Evolutionary conservation across 192 early-diverging fungal genomes (phyloP), one percentile per base, ranked within the genome.

Genomic region (Coemansia sp.): DNA sequence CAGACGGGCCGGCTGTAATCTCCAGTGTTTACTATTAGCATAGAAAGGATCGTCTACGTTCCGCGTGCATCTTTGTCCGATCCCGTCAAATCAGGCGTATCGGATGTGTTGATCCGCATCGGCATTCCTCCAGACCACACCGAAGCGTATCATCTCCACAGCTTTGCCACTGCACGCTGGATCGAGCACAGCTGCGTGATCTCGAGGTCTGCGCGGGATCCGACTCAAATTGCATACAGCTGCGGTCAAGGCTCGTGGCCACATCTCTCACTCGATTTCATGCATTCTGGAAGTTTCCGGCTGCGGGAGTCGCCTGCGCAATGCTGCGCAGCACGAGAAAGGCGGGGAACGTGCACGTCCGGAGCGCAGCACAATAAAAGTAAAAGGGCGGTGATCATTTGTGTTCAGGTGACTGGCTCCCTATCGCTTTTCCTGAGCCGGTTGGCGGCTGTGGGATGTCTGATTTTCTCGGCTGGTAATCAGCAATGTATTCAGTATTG

Each of bases 51-150:
- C 34, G 55, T 31, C 55, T 37, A 19, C 12, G 55, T 57, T 57
- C 55, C 55, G 55, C 55, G 55, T 57, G 55, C 26, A 37, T 57
- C 55, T 34, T 57, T 34, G 55, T 57, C 51, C 51, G 51, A 53
- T 53, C 51, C 51, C 40, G 40, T n/a, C 12, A 44, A 44, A 44
- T 9, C 51, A 51, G 49, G 49, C 7, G 19, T 20, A 22, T 19
- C 22, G 4, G 11, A 3, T 51, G 10, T 53, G 51, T 14, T 53
- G 51, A 53, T 53, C 51, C 26, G 51, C 51, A 26, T 53, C 40
- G 40, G 12, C 40, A 44, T n/a, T 44, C 11, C 15, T 12, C 11
- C 15, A 9, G 40, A n/a, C 40, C 40, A 10, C 11, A 12, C 2
- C 8, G 15, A 44, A n/a, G 15, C 11, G 40, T n/a, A 14, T n/a